Evolutionary conservation across 805 yeast genomes (phyloP).

Genomic region (Cyberlindnera xylosilytica): DNA sequence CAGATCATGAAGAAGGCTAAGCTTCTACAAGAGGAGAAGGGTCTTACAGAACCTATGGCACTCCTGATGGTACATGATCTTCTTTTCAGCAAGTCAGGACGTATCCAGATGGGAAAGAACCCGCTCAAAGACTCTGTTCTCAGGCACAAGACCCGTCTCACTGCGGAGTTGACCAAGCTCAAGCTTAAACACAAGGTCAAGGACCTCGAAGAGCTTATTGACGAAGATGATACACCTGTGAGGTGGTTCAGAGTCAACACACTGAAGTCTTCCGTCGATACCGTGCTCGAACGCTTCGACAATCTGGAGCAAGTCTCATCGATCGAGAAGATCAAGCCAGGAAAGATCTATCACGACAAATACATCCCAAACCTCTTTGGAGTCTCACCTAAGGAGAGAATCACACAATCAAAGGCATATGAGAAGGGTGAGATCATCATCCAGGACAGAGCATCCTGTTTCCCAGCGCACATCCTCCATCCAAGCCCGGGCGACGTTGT

Average conservation of each 20-base stretch:
- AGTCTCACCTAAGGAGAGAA: conserved; percentile 68
- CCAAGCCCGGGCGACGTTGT: conserved; percentile 59
- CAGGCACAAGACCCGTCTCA: conserved; percentile 73
- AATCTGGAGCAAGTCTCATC: conserved; percentile 43
- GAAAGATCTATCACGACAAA: conserved; percentile 68
- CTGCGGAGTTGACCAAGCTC: conserved; percentile 76
- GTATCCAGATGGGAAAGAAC: conserved; percentile 87
- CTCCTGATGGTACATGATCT: conserved; percentile 77
- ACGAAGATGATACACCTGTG: conserved; percentile 66
- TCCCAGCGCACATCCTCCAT: conserved; percentile 82
- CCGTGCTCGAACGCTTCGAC: conserved; percentile 33
- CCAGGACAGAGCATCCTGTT: conserved; percentile 96
- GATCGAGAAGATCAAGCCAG: conserved; percentile 45
- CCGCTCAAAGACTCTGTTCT: conserved; percentile 80
- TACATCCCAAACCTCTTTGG: conserved; percentile 79
- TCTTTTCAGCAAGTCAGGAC: conserved; percentile 66
- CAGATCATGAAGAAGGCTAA: conserved; percentile 65
- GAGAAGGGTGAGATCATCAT: conserved; percentile 76
- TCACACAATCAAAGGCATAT: conserved; percentile 69
- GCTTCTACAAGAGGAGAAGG: conserved; percentile 53
- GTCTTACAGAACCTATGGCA: conserved; percentile 51
- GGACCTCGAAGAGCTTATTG: conserved; percentile 48
- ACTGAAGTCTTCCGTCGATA: conserved; percentile 41
- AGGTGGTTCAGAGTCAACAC: conserved; percentile 80
- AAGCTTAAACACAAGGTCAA: conserved; percentile 70